phyloP scores from a whole-genome alignment of 2,329 filamentous ascomycete species.

The Cytospora piceae region DNA sequence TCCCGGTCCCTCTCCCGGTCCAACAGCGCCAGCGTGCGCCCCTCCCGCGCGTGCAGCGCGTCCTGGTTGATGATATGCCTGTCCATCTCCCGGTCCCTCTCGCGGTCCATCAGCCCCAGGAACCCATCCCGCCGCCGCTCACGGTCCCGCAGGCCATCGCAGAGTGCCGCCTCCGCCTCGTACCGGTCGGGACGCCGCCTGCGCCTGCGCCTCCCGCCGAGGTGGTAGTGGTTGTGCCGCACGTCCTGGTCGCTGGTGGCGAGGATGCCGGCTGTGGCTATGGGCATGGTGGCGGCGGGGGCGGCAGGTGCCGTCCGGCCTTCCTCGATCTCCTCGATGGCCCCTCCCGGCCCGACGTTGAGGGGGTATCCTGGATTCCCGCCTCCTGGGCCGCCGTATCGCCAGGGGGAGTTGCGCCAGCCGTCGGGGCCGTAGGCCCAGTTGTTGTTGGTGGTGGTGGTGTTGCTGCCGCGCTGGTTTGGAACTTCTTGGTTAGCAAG shows the following conservation, averaged over 20 bases:
- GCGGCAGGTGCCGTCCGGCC: constrained; percentile 10
- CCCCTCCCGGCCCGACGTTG: constrained; percentile 14
- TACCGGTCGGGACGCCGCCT: too few species aligned
- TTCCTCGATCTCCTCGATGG: constrained; percentile 21
- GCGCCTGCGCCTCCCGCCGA: background rate
- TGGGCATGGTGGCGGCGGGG: background rate
- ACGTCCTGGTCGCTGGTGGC: background rate
- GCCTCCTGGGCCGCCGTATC: constrained; percentile 14
- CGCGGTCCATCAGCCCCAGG: constrained; percentile 8
- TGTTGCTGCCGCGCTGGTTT: background rate
- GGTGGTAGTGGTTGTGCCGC: constrained; percentile 20
- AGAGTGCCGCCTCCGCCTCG: background rate
- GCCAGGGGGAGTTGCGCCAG: constrained; percentile 12
- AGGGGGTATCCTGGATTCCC: background rate
- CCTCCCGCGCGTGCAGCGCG: constrained; percentile 6
- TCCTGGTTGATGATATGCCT: constrained; percentile 15
- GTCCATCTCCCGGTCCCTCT: constrained; percentile 15
- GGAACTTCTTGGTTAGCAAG: background rate
- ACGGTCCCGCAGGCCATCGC: too few species aligned
- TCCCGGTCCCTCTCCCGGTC: constrained; percentile 14
- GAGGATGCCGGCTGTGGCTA: background rate
- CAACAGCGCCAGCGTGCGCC: constrained; percentile 15
- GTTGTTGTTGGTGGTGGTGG: background rate
- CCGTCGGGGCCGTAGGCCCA: constrained; percentile 16
- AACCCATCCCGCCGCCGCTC: background rate